Evolutionary conservation across 306 rosid species (phyloP), one percentile per base, ranked within the genome.

Genomic region (Medicago ruthenica): DNA sequence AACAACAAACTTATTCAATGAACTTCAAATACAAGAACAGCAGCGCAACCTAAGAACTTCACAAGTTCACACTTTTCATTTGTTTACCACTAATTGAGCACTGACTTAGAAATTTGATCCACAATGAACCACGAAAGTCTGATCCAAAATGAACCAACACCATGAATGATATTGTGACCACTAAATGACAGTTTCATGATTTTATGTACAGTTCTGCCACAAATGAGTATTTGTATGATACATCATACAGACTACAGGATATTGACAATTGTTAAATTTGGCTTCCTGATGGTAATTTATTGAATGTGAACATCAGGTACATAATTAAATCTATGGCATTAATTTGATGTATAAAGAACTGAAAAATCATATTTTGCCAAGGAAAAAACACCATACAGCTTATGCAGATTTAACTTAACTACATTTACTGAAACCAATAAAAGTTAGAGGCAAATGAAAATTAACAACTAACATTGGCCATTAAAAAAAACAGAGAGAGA

Each of bases 401-500:
- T 24, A 22, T 50, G 12, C 68, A 73, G 62, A 73, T 60, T 10
- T 42, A 42, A 71, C 59, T 79, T 24, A 44, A 61, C 42, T 62
- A 44, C 64, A 69, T 62, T 14, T 50, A 39, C 31, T n/a, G 14
- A 62, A 59, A 76, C 7, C 21, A 63, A 18, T 20, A 27, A 68
- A 68, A 36, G 40, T n/a, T 45, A 31, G 74, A 60, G n/a, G 31
- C 45, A 62, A 73, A 62, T 48, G 42, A 77, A 73, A 73, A 69
- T 34, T 27, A 27, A 27, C 31, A 27, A 27, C 31, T 27, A 27
- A n/a, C n/a, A n/a, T 0, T 27, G 31, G 31, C 31, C 31, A 27
- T 27, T 27, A 27, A 27, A 3, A 27, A 27, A 27, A 27, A 27
- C 0, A 27, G 4, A 27, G 31, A 27, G 31, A 27, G 31, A 34